Evolutionary conservation across 257 asterid species (phyloP).

Genomic region (Penstemon eatonii): DNA sequence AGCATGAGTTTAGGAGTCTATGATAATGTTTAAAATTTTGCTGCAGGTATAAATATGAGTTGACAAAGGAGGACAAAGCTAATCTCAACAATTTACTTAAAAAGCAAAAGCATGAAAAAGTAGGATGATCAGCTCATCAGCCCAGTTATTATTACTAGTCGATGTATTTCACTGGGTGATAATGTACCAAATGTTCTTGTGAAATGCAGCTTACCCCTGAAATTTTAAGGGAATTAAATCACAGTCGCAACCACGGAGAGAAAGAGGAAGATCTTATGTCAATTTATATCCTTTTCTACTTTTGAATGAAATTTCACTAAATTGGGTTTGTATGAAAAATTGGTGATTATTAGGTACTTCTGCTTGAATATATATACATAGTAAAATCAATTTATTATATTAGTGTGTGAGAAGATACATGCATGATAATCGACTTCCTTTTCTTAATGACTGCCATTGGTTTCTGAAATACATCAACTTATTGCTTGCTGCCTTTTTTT

Average conservation of each 20-base stretch:
- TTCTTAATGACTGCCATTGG: not conserved
- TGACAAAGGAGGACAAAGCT: slow-evolving; percentile 77
- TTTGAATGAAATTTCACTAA: not conserved
- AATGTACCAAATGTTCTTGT: not conserved
- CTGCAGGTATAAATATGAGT: slow-evolving; percentile 81
- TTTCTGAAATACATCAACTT: not conserved
- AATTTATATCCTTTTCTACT: slow-evolving; percentile 63
- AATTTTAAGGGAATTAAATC: slow-evolving; percentile 78
- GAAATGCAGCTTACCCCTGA: slow-evolving; percentile 84
- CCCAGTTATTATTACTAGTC: slow-evolving; percentile 12
- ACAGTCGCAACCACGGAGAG: slow-evolving; percentile 93
- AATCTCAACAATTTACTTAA: slow-evolving; percentile 58
- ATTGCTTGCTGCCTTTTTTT: no score
- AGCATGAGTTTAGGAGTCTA: not conserved
- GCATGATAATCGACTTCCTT: not conserved
- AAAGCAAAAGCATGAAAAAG: slow-evolving; percentile 78
- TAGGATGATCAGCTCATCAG: slow-evolving; percentile 41
- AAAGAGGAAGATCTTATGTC: slow-evolving; percentile 73
- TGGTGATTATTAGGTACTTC: not conserved
- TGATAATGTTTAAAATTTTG: not conserved
- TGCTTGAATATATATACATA: not conserved
- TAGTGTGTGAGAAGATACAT: no score
- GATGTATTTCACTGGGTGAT: not conserved
- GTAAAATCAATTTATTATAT: no score
- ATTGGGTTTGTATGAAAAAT: no score